These are phyloP conservation scores for Zasmidium citrigriseum DNA, from an alignment of 2,329 filamentous ascomycete species.

Conservation along the genomic window DNA sequence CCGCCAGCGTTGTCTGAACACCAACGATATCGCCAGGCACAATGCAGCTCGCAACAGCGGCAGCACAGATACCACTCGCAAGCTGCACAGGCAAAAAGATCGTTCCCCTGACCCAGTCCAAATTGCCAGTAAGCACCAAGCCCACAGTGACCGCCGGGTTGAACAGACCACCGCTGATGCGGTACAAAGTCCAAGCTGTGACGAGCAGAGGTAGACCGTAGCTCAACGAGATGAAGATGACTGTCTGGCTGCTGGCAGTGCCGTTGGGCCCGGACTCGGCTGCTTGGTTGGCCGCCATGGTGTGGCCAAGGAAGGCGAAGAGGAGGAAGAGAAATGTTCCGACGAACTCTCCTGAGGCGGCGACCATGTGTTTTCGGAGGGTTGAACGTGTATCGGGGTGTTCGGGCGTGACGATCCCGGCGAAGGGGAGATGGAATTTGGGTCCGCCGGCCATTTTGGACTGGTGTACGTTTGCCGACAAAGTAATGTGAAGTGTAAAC, in stretches of 20 bases:
- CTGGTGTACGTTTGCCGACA: not conserved
- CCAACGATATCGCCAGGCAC: conserved; percentile 32
- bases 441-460: no score
- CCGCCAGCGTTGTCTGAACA: conserved; percentile 31
- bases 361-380: conserved; percentile 5
- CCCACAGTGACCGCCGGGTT: conserved; percentile 37
- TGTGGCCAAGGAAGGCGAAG: conserved; percentile 13
- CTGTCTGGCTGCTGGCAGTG: conserved; percentile 35
- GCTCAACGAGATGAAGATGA: conserved; percentile 36
- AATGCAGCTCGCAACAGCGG: conserved; percentile 31
- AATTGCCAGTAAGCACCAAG: conserved; percentile 29
- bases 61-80: conserved; percentile 33
- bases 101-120: conserved; percentile 28
- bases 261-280: conserved; percentile 43
- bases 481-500: not conserved
- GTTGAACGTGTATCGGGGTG: not conserved
- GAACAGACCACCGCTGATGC: conserved; percentile 33
- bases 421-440: not conserved
- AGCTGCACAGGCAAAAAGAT: conserved; percentile 34
- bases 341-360: conserved; percentile 13
- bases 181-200: conserved; percentile 40
- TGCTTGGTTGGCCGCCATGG: conserved; percentile 13
- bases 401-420: not conserved
- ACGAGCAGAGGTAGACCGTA: conserved; percentile 42
- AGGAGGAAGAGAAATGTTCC: conserved; percentile 13